phyloP scores from a whole-genome alignment of 1,139 yeast genomes.

The Yamadazyma buinensis region DNA sequence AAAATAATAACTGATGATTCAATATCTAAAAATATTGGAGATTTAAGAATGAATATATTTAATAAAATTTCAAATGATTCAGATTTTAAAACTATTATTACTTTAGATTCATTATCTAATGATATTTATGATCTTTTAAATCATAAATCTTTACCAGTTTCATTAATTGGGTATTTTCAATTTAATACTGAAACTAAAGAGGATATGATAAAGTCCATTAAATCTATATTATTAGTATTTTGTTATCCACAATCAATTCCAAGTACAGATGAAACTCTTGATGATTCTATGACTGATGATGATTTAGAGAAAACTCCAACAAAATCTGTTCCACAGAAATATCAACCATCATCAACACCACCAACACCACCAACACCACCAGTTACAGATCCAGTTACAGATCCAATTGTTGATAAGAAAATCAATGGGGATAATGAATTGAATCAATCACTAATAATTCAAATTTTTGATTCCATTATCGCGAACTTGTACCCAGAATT shows the following conservation, averaged over 20 bases:
- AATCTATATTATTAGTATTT: constrained; percentile 19
- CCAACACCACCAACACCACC: background rate
- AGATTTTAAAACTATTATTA: background rate
- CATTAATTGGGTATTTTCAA: constrained; percentile 7
- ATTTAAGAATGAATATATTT: constrained; percentile 20
- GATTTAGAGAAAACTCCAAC: too few species aligned
- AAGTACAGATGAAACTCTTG: background rate
- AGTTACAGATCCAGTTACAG: background rate
- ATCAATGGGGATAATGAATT: constrained; percentile 11
- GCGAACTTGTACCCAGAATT: constrained; percentile 28
- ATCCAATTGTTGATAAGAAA: background rate
- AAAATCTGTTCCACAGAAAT: background rate
- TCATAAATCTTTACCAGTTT: constrained; percentile 10
- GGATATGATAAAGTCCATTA: constrained; percentile 15
- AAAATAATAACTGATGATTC: constrained; percentile 15
- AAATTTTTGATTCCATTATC: constrained; percentile 28
- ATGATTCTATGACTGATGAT: too few species aligned
- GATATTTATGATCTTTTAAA: constrained; percentile 14
- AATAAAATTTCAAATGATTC: constrained; percentile 8
- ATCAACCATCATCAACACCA: background rate
- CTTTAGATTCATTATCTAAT: constrained; percentile 9
- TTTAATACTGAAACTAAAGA: constrained; percentile 16
- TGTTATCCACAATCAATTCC: constrained; percentile 14
- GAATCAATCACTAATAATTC: constrained; percentile 29
- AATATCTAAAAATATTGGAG: constrained; percentile 17